Base-by-base conservation (phyloP, 2,329 filamentous ascomycete species). In the Lomentospora prolificans region DNA sequence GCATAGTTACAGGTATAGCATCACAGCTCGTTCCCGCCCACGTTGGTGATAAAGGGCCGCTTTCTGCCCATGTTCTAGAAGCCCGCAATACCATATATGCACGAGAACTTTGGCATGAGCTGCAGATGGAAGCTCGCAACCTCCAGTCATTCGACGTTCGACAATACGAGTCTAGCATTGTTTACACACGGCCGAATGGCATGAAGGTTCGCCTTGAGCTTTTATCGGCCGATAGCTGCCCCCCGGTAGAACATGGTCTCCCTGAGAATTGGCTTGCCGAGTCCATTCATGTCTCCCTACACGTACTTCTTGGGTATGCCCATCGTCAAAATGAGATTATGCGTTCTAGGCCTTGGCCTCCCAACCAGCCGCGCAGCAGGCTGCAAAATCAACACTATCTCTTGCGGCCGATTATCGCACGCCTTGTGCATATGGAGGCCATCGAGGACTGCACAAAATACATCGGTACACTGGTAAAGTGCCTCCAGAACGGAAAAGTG, bases 91-190 rank as follows among this genome's bases (percentile, higher is more conserved):
- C 87, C 52, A 77, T 92, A 19, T 90, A 89, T 63, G 84, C 88
- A 27, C 85, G 91, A 65, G 94, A 99, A 66, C 73, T 99, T 1
- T 96, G 90, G 79, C 85, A 95, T 62, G 94, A 99, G 69, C 76
- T 97, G 58, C 85, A 86, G 54, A 80, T 89, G 17, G 94, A 99
- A 70, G 84, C 87, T 0, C 85, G 90, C 14, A 78, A 78, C 0
- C 74, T 96, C 22, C 77, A 85, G 3, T 82, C 84, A 9, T 84
- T 88, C 58, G 82, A 85, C 8, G 85, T 96, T 10, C 79, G 78
- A 25, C 79, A 84, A 12, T 77, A 81, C 33, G 82, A 78, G 12
- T 72, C 80, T 25, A 70, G 75, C 3, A 75, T 90, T 44, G 73
- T 75, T 8, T 81, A 83, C 62, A 71, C 76, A 3, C 67, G 82